Conservation (phyloP, 352 stramenopile genomes). For the Phytophthora pini region DNA sequence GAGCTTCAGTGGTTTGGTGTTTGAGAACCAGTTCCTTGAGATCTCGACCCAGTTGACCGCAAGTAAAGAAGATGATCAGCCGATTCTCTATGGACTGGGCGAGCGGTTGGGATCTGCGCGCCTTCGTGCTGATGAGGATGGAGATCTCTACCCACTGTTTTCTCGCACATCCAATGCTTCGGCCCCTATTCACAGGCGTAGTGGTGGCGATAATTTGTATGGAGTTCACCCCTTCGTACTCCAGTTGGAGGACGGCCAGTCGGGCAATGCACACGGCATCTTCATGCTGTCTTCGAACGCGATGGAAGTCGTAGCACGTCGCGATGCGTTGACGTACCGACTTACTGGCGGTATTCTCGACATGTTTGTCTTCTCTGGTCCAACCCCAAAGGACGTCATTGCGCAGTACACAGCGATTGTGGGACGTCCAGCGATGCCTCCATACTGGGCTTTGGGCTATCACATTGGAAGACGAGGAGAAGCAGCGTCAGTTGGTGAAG, state of each 20-base stretch:
- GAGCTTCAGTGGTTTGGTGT: slow-evolving; percentile 74
- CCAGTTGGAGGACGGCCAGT: slow-evolving; percentile 62
- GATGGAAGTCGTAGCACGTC: slow-evolving; percentile 84
- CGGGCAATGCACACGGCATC: slow-evolving; percentile 67
- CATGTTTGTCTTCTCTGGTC: slow-evolving; percentile 79
- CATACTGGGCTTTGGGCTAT: slow-evolving; percentile 89
- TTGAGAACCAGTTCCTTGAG: slow-evolving; percentile 90
- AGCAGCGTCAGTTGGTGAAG: slow-evolving; percentile 26
- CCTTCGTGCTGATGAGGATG: slow-evolving; percentile 47
- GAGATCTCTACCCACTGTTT: slow-evolving; percentile 81
- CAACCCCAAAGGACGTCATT: slow-evolving; percentile 60
- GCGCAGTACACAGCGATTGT: slow-evolving; percentile 80
- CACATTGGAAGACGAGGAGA: slow-evolving; percentile 62
- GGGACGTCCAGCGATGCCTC: slow-evolving; percentile 76
- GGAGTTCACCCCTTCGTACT: slow-evolving; percentile 81
- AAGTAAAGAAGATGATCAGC: slow-evolving; percentile 28
- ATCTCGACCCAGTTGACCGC: slow-evolving; percentile 70
- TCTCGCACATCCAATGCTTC: slow-evolving; percentile 34
- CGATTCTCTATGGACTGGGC: slow-evolving; percentile 77
- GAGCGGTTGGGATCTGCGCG: slow-evolving; percentile 60
- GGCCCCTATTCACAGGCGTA: slow-evolving; percentile 27
- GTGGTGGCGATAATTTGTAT: slow-evolving; percentile 77
- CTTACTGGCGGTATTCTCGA: slow-evolving; percentile 84
- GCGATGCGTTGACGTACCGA: slow-evolving; percentile 75
- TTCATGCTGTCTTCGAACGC: slow-evolving; percentile 87